Evolutionary conservation across 495 filamentous ascomycete species (phyloP).

Genomic region (Hypoxylon rickii): DNA sequence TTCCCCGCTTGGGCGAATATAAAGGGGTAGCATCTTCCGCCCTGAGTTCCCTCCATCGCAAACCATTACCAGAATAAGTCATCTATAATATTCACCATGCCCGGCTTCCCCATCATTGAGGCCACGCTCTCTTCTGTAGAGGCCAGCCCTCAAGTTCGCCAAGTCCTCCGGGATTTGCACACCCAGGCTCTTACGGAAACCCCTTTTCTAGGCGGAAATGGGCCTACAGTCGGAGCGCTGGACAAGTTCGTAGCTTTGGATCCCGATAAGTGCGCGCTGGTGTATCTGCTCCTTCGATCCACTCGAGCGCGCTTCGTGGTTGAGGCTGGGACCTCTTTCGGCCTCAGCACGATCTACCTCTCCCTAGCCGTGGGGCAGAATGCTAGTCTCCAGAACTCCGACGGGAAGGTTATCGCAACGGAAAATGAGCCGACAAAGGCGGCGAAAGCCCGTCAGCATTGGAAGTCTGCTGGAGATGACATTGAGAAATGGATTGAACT

Average conservation of each 20-base stretch:
- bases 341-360: conserved; percentile 65
- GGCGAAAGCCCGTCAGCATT: conserved; percentile 49
- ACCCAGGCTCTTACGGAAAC: conserved; percentile 19
- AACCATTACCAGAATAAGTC: not conserved
- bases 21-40: not conserved
- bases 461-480: conserved; percentile 50
- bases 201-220: conserved; percentile 10
- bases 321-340: conserved; percentile 63
- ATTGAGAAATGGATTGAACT: conserved; percentile 55
- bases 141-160: conserved; percentile 13
- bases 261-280: conserved; percentile 55
- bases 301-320: conserved; percentile 55
- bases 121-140: conserved; percentile 17
- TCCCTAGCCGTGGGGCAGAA: conserved; percentile 57
- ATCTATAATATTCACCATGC: conserved; percentile 9
- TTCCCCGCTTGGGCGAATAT: too few relatives aligned
- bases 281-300: conserved; percentile 50
- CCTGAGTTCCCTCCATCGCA: not conserved
- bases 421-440: conserved; percentile 59
- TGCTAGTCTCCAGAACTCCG: conserved; percentile 8
- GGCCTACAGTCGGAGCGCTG: conserved; percentile 4
- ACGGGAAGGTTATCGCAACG: conserved; percentile 56
- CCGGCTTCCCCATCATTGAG: conserved; percentile 13
- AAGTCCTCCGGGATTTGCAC: conserved; percentile 26
- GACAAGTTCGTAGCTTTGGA: conserved; percentile 57